phyloP scores from a whole-genome alignment of 2,329 filamentous ascomycete genomes.

The Zymoseptoria brevis region DNA sequence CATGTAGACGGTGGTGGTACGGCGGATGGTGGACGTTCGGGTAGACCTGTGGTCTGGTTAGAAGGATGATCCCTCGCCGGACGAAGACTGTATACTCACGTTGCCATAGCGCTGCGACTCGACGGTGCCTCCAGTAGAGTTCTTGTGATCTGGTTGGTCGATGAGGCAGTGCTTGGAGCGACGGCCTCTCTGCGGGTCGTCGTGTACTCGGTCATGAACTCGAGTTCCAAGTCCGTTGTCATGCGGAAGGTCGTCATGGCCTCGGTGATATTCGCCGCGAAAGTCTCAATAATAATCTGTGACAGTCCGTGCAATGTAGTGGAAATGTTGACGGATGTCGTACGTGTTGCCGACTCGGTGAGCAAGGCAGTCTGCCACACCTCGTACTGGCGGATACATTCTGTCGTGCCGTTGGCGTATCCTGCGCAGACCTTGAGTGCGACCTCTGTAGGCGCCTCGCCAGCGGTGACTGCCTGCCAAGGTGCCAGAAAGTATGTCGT shows the following conservation, averaged over 20 bases:
- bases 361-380: constrained; percentile 36
- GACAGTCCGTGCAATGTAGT: constrained; percentile 31
- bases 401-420: constrained; percentile 29
- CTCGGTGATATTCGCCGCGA: constrained; percentile 32
- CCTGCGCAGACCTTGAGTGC: constrained; percentile 36
- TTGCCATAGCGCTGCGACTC: constrained; percentile 1
- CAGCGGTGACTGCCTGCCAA: constrained; percentile 37
- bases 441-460: constrained; percentile 32
- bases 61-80: too few species aligned
- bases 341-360: constrained; percentile 31
- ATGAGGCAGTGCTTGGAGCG: constrained; percentile 13
- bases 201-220: constrained; percentile 32
- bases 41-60: not conserved
- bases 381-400: constrained; percentile 36
- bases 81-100: constrained; percentile 14
- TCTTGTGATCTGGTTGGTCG: constrained; percentile 25
- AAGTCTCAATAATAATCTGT: constrained; percentile 34
- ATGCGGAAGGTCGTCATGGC: constrained; percentile 33
- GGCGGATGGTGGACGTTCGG: not conserved
- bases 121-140: constrained; percentile 21
- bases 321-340: constrained; percentile 32
- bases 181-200: constrained; percentile 17
- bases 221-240: constrained; percentile 32
- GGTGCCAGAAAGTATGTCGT: constrained; percentile 40
- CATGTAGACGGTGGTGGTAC: not conserved